Conservation (phyloP, 306 rosid genomes). For the Cicer yamashitae region DNA sequence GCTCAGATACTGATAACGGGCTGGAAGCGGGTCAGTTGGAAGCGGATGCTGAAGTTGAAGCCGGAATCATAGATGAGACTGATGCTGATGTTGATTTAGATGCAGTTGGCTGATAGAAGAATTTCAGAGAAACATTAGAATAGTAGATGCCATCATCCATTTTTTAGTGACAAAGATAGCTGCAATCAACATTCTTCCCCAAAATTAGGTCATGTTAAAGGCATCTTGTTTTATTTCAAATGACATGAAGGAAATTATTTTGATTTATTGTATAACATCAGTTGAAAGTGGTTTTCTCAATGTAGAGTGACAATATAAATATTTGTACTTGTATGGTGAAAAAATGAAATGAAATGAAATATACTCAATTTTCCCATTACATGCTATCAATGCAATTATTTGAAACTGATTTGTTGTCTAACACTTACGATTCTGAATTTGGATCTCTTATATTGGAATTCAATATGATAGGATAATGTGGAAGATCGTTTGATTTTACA, state of each 20-base stretch:
- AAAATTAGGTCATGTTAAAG: neutral
- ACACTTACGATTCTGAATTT: too few species aligned
- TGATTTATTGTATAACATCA: slow-evolving; percentile 3
- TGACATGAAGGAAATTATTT: neutral
- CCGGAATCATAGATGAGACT: slow-evolving; percentile 81
- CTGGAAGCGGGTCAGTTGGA: too few species aligned
- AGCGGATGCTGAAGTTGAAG: slow-evolving; percentile 64
- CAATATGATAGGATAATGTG: too few species aligned
- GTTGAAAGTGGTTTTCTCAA: neutral
- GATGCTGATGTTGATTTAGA: slow-evolving; percentile 82
- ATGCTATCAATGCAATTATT: neutral
- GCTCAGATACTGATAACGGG: too few species aligned
- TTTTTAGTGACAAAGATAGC: slow-evolving; percentile 13
- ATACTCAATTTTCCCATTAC: slow-evolving; percentile 6
- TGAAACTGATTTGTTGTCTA: too few species aligned
- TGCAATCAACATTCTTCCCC: slow-evolving; percentile 28
- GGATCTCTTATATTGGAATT: too few species aligned
- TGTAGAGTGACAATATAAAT: slow-evolving; percentile 17
- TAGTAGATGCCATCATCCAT: slow-evolving; percentile 24
- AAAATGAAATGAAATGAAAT: neutral
- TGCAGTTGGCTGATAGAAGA: slow-evolving; percentile 54
- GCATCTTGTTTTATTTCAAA: neutral
- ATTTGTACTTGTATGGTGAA: slow-evolving; percentile 15
- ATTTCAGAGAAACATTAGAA: slow-evolving; percentile 25
- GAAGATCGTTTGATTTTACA: too few species aligned